These are phyloP conservation scores for Pestalotiopsis sp. DNA, from an alignment of 2,329 filamentous ascomycete species.

Conservation along the genomic window DNA sequence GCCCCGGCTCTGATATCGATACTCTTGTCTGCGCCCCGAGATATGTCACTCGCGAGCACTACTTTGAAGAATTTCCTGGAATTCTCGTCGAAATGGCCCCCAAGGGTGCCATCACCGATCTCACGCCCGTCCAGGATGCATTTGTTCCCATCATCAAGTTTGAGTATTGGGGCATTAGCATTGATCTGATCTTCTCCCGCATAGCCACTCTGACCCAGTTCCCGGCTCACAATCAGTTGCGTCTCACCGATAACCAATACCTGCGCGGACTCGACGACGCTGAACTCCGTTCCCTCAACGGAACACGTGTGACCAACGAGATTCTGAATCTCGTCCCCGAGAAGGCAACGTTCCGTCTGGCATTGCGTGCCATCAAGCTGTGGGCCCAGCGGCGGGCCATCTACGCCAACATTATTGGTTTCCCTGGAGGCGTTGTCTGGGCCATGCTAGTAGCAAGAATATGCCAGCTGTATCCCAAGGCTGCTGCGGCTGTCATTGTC, in stretches of 20 bases:
- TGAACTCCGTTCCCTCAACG: slow-evolving; percentile 88
- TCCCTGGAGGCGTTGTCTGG: slow-evolving; percentile 96
- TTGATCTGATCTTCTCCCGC: slow-evolving; percentile 89
- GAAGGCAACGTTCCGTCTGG: slow-evolving; percentile 84
- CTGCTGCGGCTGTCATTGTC: slow-evolving; percentile 84
- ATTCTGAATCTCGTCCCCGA: slow-evolving; percentile 89
- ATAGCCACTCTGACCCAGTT: slow-evolving; percentile 73
- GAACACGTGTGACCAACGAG: slow-evolving; percentile 91
- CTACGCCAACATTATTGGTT: slow-evolving; percentile 95
- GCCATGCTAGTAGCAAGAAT: slow-evolving; percentile 96
- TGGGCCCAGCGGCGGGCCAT: slow-evolving; percentile 94
- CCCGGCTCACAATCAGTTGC: slow-evolving; percentile 67
- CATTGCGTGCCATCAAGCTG: slow-evolving; percentile 89
- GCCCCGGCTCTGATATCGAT: slow-evolving; percentile 96
- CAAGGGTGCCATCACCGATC: slow-evolving; percentile 78
- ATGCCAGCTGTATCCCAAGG: slow-evolving; percentile 94
- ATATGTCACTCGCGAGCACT: slow-evolving; percentile 86
- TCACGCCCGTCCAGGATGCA: slow-evolving; percentile 84
- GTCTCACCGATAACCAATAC: slow-evolving; percentile 81
- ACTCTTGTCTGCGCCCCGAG: slow-evolving; percentile 91
- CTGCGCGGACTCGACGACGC: slow-evolving; percentile 85
- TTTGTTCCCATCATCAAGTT: slow-evolving; percentile 98
- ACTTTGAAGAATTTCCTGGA: slow-evolving; percentile 86
- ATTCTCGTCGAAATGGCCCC: slow-evolving; percentile 77
- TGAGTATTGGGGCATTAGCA: slow-evolving; percentile 86